These are phyloP conservation scores for Ceratocystis ficicola DNA, from an alignment of 2,329 filamentous ascomycete species.

Conservation along the genomic window DNA sequence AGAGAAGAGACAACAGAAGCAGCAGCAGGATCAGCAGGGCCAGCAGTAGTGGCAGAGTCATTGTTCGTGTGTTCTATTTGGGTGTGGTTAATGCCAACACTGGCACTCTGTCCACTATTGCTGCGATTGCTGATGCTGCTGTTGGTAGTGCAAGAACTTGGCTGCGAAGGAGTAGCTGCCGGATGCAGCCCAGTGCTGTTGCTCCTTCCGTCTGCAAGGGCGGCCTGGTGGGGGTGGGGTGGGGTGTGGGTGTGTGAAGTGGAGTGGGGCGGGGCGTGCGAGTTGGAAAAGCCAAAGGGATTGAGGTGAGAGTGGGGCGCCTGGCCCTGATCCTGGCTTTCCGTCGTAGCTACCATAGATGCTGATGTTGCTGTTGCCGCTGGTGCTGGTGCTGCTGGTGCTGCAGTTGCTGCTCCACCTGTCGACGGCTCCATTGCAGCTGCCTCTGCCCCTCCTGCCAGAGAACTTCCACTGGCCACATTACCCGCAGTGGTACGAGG, in stretches of 20 bases:
- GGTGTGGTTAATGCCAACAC: not conserved
- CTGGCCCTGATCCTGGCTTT: not conserved
- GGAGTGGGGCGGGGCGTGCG: not conserved
- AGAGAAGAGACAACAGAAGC: not conserved
- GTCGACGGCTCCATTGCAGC: not conserved
- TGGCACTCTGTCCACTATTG: not conserved
- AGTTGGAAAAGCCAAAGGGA: not conserved
- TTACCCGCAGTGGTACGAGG: not conserved
- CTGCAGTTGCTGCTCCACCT: not conserved
- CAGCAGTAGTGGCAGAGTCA: not conserved
- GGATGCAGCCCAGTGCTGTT: slow-evolving; percentile 7
- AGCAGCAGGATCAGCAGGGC: not conserved
- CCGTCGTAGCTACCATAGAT: too few relatives aligned
- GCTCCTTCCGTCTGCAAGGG: slow-evolving; percentile 8
- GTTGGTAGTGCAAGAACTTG: not conserved
- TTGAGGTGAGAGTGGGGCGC: not conserved
- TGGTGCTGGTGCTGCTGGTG: not conserved
- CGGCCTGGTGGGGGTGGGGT: not conserved
- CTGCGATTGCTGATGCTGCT: not conserved
- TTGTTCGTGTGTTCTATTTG: not conserved
- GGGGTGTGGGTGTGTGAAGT: not conserved
- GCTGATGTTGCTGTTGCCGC: not conserved
- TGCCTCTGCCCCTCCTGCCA: not conserved
- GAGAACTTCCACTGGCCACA: not conserved
- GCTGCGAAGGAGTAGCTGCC: not conserved